These are phyloP conservation scores for Vigna reflexopilosa DNA, from an alignment of 306 rosid genomes.

Conservation along the genomic window DNA sequence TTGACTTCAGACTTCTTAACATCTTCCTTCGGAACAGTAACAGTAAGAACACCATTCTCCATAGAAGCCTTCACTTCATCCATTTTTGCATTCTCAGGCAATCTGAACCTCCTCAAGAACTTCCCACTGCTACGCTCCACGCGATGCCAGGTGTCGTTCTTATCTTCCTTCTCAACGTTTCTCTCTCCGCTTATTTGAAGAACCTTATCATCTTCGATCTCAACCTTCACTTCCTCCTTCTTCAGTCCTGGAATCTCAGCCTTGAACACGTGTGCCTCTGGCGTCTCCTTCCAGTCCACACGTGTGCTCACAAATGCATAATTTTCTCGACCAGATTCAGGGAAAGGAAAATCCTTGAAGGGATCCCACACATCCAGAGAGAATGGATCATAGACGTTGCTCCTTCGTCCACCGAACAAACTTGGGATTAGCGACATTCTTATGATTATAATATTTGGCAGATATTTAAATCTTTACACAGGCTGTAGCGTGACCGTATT, in stretches of 20 bases:
- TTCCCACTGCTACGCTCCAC: conserved; percentile 54
- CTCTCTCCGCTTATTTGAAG: conserved; percentile 56
- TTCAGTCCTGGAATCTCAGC: conserved; percentile 51
- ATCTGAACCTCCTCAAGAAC: conserved; percentile 46
- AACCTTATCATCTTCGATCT: conserved; percentile 48
- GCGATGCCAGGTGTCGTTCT: conserved; percentile 47
- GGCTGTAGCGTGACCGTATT: not conserved
- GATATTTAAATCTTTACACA: too few species aligned
- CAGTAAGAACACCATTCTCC: conserved; percentile 57
- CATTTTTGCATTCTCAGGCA: conserved; percentile 45
- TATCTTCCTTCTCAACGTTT: conserved; percentile 50
- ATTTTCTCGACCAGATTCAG: conserved; percentile 3
- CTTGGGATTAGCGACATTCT: conserved; percentile 52
- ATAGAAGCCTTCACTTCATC: conserved; percentile 47
- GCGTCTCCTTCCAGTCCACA: conserved; percentile 55
- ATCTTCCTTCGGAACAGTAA: conserved; percentile 48
- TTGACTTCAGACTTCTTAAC: conserved; percentile 44
- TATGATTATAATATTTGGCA: not conserved
- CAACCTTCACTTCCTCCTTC: conserved; percentile 54
- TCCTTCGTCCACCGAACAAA: conserved; percentile 46
- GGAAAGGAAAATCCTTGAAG: conserved; percentile 40
- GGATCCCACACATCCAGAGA: conserved; percentile 53
- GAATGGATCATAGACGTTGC: conserved; percentile 45
- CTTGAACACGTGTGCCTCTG: conserved; percentile 54
- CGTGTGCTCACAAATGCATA: conserved; percentile 43